Percentiles rank a stretch among this genome's conserved stretches.
phyloP scores from a whole-genome alignment of 2,329 filamentous ascomycete species.

The Fusarium luffae region DNA sequence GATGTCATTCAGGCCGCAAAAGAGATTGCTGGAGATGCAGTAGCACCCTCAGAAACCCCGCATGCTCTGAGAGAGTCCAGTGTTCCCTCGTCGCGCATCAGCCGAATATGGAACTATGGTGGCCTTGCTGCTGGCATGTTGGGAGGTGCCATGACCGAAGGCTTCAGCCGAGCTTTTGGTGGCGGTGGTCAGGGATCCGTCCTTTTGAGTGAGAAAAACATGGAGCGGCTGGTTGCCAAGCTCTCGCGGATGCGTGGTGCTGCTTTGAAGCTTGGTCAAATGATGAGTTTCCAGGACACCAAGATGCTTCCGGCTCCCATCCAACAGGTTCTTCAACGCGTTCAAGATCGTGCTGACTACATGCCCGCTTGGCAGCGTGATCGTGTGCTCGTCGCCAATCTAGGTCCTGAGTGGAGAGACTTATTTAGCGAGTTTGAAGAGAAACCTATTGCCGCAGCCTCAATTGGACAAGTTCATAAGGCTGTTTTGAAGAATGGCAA shows the following conservation, averaged over 20 bases:
- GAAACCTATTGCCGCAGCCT: conserved; percentile 91
- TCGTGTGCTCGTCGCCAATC: conserved; percentile 79
- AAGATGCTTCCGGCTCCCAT: conserved; percentile 92
- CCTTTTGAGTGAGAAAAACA: conserved; percentile 88
- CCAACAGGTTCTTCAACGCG: conserved; percentile 88
- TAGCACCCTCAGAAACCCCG: conserved; percentile 39
- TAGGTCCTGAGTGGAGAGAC: conserved; percentile 86
- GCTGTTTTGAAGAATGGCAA: conserved; percentile 80
- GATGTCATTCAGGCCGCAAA: conserved; percentile 42
- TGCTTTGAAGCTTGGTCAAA: conserved; percentile 95
- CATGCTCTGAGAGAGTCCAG: conserved; percentile 88
- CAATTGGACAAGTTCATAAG: conserved; percentile 95
- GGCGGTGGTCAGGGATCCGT: conserved; percentile 76
- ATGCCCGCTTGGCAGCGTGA: conserved; percentile 96
- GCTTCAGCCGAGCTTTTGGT: conserved; percentile 82
- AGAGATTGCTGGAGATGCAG: conserved; percentile 37
- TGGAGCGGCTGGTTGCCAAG: conserved; percentile 92
- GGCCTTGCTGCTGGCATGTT: conserved; percentile 96
- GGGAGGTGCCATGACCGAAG: conserved; percentile 88
- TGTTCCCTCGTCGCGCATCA: conserved; percentile 87
- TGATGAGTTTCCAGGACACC: conserved; percentile 97
- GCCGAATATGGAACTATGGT: conserved; percentile 93
- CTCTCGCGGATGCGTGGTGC: conserved; percentile 96
- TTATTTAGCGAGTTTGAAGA: conserved; percentile 89
- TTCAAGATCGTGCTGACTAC: conserved; percentile 96